Evolutionary conservation across 2,329 filamentous ascomycete genomes (phyloP), one percentile per base, ranked within the genome.

Genomic region (Celoporthe dispersa): DNA sequence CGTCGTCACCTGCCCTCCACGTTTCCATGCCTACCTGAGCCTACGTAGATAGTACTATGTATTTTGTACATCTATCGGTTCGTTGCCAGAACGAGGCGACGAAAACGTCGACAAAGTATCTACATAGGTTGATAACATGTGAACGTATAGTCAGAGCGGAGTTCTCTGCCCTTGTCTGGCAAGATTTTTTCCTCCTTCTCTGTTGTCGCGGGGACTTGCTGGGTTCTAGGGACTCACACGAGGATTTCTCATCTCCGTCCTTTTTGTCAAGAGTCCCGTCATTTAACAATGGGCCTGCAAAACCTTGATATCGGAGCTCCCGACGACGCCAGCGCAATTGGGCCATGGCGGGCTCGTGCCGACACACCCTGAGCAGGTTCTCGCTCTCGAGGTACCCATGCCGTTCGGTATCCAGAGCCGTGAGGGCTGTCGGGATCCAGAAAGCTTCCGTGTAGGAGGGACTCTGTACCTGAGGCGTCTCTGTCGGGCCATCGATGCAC

Each of bases 211-310:
- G 22, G 48, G 22, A 31, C 53, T 57, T 12, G 11, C 25, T 28
- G 25, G 53, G 53, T 57, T 57, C 53, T 6, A 31, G 25, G 53
- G 53, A 31, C 53, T 57, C 53, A 19, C 28, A 31, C 12, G 28
- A 31, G 25, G 28, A 19, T 28, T 57, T 31, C 51, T 55, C 51
- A 55, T 55, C 16, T 55, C 51, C 51, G 9, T 25, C 25, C 25
- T 55, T 25, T 28, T n/a, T n/a, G n/a, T n/a, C n/a, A n/a, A n/a
- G 9, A 25, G 16, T 7, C 16, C 12, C 12, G 51, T 55, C 28
- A 57, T 57, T 57, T 57, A 31, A 31, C 53, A 31, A 31, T 57
- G 53, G 53, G 53, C 53, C 53, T 31, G 28, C 53, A 57, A 19
- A 57, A 28, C 25, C 28, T 28, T 57, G 53, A 31, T 8, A 57